A percentile compares a stretch with the other conserved stretches of the same genome.
Evolutionary conservation across 108 stramenopile species (phyloP).

Genomic region (Licmophora abbreviata): DNA sequence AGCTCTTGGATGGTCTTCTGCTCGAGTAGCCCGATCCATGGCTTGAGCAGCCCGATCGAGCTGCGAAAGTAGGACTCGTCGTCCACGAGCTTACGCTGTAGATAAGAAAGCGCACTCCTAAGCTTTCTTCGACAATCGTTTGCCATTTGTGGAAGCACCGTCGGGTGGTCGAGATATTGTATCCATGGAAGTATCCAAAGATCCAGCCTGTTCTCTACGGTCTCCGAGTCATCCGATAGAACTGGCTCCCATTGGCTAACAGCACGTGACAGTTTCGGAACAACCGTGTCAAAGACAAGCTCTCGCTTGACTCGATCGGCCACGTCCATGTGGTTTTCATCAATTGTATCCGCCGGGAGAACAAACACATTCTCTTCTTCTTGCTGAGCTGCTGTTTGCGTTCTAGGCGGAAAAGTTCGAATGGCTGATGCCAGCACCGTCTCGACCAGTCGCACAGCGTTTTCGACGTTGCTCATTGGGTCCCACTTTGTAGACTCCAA

Average conservation of each 20-base stretch:
- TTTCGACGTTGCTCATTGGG: constrained; percentile 35
- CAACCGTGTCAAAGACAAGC: constrained; percentile 23
- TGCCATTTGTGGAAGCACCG: constrained; percentile 37
- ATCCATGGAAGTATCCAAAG: constrained; percentile 79
- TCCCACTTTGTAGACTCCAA: constrained; percentile 69
- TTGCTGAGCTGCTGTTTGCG: constrained; percentile 7
- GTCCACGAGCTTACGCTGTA: constrained; percentile 25
- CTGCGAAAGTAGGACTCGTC: constrained; percentile 31
- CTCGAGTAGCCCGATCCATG: constrained; percentile 54
- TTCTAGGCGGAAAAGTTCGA: constrained; percentile 3
- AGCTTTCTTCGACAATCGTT: constrained; percentile 56
- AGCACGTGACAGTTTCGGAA: constrained; percentile 38
- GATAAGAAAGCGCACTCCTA: constrained; percentile 33
- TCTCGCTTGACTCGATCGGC: constrained; percentile 12
- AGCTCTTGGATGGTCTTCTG: constrained; percentile 27
- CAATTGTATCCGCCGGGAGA: constrained; percentile 18
- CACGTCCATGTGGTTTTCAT: constrained; percentile 2
- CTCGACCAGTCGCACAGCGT: constrained; percentile 49
- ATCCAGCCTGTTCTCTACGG: constrained; percentile 39
- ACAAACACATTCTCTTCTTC: constrained; percentile 3
- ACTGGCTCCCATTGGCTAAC: constrained; percentile 50
- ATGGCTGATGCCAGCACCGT: constrained; percentile 19
- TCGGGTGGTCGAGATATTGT: constrained; percentile 48
- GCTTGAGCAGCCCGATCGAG: constrained; percentile 21
- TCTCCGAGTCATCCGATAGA: constrained; percentile 13